Conservation (phyloP, 768 basidiomycete genomes). For the Mycena filopes region DNA sequence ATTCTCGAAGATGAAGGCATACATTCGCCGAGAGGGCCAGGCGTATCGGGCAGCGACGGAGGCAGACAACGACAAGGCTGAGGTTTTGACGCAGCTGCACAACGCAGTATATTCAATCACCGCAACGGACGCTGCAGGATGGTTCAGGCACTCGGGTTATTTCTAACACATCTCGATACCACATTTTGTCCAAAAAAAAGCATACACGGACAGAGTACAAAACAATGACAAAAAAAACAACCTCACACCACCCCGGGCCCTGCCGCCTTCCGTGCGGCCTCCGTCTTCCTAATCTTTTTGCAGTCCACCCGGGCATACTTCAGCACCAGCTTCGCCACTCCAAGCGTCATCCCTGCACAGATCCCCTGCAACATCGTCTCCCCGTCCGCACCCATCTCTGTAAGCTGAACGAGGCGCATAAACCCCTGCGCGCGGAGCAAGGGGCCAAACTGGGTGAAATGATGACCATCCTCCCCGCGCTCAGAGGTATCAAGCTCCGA, state of each 20-base stretch:
- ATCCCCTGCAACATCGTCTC: neutral
- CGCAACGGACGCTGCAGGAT: slow-evolving; percentile 13
- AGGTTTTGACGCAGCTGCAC: neutral
- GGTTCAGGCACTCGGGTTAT: slow-evolving; percentile 23
- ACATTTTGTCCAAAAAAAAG: no score
- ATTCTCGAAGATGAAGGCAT: slow-evolving; percentile 37
- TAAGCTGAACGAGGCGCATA: neutral
- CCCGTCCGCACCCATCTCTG: neutral
- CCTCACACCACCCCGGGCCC: no score
- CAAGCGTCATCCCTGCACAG: neutral
- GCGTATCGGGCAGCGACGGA: neutral
- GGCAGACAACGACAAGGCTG: neutral
- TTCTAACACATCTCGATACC: slow-evolving; percentile 3
- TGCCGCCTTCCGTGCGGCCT: no score
- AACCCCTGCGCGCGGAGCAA: neutral
- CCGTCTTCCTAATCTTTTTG: neutral
- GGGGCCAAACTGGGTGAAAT: neutral
- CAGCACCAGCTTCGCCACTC: neutral
- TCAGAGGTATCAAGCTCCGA: neutral
- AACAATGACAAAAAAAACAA: no score
- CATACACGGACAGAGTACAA: no score
- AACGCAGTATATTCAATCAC: slow-evolving; percentile 22
- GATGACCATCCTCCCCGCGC: slow-evolving; percentile 3
- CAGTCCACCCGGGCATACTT: neutral
- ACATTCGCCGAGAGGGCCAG: slow-evolving; percentile 29